A percentile compares a stretch with the other conserved stretches of the same genome.
These are phyloP conservation scores for Collybia mongolica DNA, from an alignment of 768 basidiomycete genomes.

Conservation along the genomic window DNA sequence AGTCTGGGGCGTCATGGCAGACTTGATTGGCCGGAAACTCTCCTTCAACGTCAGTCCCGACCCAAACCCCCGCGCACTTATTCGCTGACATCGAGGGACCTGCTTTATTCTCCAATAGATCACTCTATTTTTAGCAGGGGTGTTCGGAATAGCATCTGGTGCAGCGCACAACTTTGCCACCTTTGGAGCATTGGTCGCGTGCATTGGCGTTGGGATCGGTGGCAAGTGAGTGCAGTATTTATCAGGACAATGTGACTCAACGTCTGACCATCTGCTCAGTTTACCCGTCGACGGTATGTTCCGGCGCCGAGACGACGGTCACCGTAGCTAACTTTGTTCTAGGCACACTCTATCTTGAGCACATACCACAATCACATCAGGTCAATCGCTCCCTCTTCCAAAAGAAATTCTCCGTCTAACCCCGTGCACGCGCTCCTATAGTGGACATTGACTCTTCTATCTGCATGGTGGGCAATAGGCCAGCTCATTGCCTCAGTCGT, in stretches of 20 bases:
- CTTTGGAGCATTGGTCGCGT: conserved; percentile 44
- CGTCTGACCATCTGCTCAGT: conserved; percentile 23
- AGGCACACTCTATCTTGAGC: conserved; percentile 45
- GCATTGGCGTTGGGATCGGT: conserved; percentile 48
- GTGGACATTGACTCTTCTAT: conserved; percentile 55
- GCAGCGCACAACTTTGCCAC: conserved; percentile 43
- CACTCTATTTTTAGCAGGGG: conserved; percentile 33
- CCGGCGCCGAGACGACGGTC: neutral
- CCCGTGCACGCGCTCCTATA: conserved; percentile 16
- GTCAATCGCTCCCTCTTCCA: conserved; percentile 17
- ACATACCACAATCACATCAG: conserved; percentile 41
- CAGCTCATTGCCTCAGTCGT: conserved; percentile 50
- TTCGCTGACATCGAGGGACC: neutral
- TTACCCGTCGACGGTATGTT: conserved; percentile 47
- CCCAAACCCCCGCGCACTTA: neutral
- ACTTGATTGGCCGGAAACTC: conserved; percentile 44
- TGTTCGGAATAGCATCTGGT: conserved; percentile 52
- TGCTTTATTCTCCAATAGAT: conserved; percentile 12
- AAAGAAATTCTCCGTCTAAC: conserved; percentile 1
- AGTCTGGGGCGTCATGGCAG: conserved; percentile 48
- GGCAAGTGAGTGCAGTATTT: conserved; percentile 41
- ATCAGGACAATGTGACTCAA: conserved; percentile 8
- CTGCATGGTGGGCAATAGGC: conserved; percentile 53
- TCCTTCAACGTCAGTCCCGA: conserved; percentile 36
- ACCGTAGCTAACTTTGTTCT: neutral